Conservation (phyloP, 306 rosid genomes). For the Luffa aegyptiaca region DNA sequence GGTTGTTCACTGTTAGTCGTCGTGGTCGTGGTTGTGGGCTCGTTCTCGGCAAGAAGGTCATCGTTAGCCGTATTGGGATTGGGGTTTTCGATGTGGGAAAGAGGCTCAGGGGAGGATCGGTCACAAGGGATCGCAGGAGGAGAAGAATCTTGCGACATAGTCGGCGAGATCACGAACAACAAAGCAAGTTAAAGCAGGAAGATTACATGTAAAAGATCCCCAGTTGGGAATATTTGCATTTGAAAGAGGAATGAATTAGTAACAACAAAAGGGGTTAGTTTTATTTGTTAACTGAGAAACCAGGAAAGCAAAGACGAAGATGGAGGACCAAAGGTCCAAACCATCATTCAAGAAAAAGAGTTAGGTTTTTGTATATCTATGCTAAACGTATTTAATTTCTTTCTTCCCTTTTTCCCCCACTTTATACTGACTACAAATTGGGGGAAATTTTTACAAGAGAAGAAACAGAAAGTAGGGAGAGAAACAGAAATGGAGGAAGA, state of each 20-base stretch:
- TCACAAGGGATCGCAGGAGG: conserved; percentile 43
- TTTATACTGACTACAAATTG: not conserved
- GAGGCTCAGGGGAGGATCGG: conserved; percentile 49
- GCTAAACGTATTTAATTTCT: conserved; percentile 6
- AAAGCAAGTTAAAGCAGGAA: conserved; percentile 39
- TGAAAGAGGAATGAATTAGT: conserved; percentile 15
- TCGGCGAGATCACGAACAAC: conserved; percentile 36
- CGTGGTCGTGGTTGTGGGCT: conserved; percentile 18
- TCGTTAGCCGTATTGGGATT: conserved; percentile 23
- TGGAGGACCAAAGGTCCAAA: conserved; percentile 54
- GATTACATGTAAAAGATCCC: conserved; percentile 48
- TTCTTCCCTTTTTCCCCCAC: conserved; percentile 1
- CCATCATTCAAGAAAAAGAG: conserved; percentile 23
- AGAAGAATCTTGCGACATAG: conserved; percentile 61
- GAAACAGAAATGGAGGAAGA: not conserved
- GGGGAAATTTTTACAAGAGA: conserved; percentile 7
- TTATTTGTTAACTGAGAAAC: conserved; percentile 20
- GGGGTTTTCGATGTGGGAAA: conserved; percentile 16
- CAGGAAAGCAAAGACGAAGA: not conserved
- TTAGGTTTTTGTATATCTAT: conserved; percentile 11
- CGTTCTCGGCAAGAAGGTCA: conserved; percentile 25
- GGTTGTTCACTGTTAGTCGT: conserved; percentile 8
- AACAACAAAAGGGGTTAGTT: conserved; percentile 9
- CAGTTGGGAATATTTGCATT: conserved; percentile 36
- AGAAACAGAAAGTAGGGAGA: not conserved